A percentile compares a stretch with the other conserved stretches of the same genome.
These are phyloP conservation scores for Selenicereus undatus DNA, from an alignment of 148 eudicot genomes.

Conservation along the genomic window DNA sequence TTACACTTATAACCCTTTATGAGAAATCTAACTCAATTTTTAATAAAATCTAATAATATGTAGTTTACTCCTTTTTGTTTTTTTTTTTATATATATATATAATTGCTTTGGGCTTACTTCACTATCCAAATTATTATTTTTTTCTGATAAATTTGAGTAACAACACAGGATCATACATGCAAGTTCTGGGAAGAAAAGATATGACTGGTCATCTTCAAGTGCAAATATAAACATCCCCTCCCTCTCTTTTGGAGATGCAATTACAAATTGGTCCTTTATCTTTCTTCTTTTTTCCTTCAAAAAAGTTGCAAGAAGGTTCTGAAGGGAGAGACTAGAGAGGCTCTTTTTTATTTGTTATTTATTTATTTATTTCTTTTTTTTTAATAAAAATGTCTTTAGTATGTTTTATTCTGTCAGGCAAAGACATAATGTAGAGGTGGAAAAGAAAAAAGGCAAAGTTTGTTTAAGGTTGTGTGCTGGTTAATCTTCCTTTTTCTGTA, in stretches of 20 bases:
- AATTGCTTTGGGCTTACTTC: not conserved
- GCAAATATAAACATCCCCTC: not conserved
- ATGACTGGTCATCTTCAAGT: not conserved
- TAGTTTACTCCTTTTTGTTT: too few species aligned
- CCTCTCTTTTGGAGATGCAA: not conserved
- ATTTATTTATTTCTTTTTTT: not conserved
- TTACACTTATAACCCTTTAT: too few species aligned
- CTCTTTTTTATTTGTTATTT: not conserved
- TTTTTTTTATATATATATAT: too few species aligned
- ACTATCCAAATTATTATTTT: not conserved
- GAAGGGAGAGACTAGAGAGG: constrained; percentile 1
- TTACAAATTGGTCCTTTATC: constrained; percentile 8
- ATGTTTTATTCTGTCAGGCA: constrained; percentile 13
- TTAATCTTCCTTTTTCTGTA: constrained; percentile 2
- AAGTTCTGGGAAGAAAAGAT: constrained; percentile 4
- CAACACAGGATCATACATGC: constrained; percentile 14
- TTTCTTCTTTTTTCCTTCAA: not conserved
- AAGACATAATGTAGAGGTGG: not conserved
- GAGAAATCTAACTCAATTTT: too few species aligned
- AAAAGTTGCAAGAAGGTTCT: not conserved
- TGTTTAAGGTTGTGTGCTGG: constrained; percentile 23
- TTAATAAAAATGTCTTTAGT: not conserved
- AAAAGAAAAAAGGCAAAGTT: constrained; percentile 7
- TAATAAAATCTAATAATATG: too few species aligned
- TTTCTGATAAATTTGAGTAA: not conserved